Conservation (phyloP, 192 early-diverging fungal species). For the Spizellomyces sp. region DNA sequence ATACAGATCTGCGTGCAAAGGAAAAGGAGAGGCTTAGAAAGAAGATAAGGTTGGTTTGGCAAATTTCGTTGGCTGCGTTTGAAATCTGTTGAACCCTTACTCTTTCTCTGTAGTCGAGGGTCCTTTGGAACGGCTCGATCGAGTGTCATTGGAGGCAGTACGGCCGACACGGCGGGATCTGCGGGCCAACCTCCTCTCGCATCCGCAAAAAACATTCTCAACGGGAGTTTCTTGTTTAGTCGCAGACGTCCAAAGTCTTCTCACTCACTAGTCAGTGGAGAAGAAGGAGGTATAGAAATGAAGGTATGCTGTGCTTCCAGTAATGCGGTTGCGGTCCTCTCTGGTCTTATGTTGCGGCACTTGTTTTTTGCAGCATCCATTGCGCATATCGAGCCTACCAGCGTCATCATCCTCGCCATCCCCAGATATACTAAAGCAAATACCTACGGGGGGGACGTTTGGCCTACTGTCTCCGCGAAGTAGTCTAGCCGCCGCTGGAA, state of each 20-base stretch:
- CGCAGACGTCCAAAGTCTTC: slow-evolving; percentile 3
- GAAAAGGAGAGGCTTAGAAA: background rate
- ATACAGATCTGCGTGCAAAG: background rate
- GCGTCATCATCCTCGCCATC: background rate
- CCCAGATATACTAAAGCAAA: too few species aligned
- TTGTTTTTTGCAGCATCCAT: background rate
- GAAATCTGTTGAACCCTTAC: too few species aligned
- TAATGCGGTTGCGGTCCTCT: background rate
- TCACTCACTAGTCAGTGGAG: background rate
- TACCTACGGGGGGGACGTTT: background rate
- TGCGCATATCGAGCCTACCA: background rate
- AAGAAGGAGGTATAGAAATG: background rate
- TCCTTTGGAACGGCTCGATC: background rate
- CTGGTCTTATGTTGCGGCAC: background rate
- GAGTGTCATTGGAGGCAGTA: background rate
- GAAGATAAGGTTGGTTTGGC: too few species aligned
- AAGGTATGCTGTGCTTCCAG: background rate
- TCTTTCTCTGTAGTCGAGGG: background rate
- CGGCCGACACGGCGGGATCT: background rate
- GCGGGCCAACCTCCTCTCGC: background rate
- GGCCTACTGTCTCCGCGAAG: background rate
- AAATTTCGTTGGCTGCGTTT: too few species aligned
- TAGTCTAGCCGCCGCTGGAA: background rate
- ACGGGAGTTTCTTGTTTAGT: slow-evolving; percentile 1
- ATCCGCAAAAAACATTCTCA: background rate